Evolutionary conservation across 371 early-diverging fungal genomes (phyloP).

Genomic region (Mortierella sp.): DNA sequence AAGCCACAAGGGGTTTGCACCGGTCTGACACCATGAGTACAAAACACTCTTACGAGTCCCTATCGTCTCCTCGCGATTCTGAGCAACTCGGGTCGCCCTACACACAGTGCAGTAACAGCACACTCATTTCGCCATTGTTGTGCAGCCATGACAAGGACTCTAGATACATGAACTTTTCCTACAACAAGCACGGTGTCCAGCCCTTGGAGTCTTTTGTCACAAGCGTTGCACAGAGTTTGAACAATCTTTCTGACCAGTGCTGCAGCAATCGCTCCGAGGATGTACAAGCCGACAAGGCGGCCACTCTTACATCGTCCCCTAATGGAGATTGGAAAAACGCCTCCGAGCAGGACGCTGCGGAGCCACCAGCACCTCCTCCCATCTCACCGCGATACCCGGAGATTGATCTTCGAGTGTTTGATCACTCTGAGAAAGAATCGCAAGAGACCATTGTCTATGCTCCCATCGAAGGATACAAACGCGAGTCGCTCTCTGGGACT

Average conservation of each 20-base stretch:
- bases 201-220: neutral
- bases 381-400: constrained; percentile 44
- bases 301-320: neutral
- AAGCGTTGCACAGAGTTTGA: neutral
- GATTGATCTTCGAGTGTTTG: constrained; percentile 34
- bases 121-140: constrained; percentile 23
- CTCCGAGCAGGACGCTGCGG: neutral
- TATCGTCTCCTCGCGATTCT: neutral
- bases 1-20: neutral
- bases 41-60: neutral
- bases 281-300: neutral
- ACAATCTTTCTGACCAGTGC: neutral
- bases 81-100: neutral
- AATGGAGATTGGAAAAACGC: neutral
- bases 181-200: neutral
- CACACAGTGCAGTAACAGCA: constrained; percentile 2
- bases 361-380: constrained; percentile 6
- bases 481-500: neutral
- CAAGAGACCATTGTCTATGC: constrained; percentile 36
- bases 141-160: constrained; percentile 29
- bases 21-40: neutral
- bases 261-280: neutral
- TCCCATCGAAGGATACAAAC: neutral
- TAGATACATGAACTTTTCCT: constrained; percentile 23
- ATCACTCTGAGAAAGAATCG: constrained; percentile 30